Evolutionary conservation across 192 early-diverging fungal genomes (phyloP), one percentile per base, ranked within the genome.

Genomic region (Kappamyces sp.): DNA sequence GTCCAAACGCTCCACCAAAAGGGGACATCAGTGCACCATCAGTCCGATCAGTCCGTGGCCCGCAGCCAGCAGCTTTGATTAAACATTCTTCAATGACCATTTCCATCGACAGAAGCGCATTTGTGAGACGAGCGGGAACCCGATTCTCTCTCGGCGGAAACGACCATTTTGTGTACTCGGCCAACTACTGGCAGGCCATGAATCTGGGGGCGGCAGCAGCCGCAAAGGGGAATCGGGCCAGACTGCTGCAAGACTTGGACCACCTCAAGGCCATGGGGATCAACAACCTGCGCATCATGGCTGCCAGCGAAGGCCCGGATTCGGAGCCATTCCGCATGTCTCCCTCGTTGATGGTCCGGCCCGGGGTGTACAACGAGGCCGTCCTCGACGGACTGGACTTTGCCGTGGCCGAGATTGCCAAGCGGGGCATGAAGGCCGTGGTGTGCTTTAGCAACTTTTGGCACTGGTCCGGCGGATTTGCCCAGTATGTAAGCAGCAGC

Each of bases 101-200:
- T 23, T 23, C 23, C 23, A 23, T 23, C 23, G 23, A 23, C 23
- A 23, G 23, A 23, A 44, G 43, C 46, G 37, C n/a, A 15, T 83
- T 79, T 58, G 72, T 85, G 3, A 54, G 61, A 1, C 74, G 78
- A 23, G 48, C 49, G 8, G 76, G 73, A 6, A 66, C 70, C 1
- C 43, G 59, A 0, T 79, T 84, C 7, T 44, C 47, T 15, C 64
- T 55, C 7, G 36, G 72, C 41, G 65, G 65, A 9, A 47, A 61
- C 12, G 44, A 58, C 23, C 74, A 76, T 49, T 51, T 50, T 8
- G 53, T 84, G 2, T 66, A 55, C 2, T 80, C 82, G 8, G 85
- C 86, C 48, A 87, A 87, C 68, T 87, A 85, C 60, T 87, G 86
- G 86, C 79, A 86, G 40, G 86, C 83, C 8, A 86, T 87, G 85